Conservation (phyloP, 2,329 filamentous ascomycete species). For the Aspergillus calidoustus region DNA sequence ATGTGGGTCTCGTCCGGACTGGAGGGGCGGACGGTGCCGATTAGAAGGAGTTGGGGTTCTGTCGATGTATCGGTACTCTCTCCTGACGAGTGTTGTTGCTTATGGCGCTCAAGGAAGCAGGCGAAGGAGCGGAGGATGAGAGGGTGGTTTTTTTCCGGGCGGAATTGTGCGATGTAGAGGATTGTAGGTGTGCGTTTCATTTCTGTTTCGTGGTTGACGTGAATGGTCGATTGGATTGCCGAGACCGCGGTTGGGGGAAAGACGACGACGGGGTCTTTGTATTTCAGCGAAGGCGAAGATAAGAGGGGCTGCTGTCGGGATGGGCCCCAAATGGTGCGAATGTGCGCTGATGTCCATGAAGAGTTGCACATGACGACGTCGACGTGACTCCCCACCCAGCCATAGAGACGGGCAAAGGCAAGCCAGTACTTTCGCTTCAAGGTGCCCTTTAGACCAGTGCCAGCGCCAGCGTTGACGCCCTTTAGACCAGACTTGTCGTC, state of each 20-base stretch:
- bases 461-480: conserved; percentile 83
- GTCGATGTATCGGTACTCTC: conserved; percentile 41
- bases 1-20: conserved; percentile 63
- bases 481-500: conserved; percentile 66
- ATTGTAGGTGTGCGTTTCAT: conserved; percentile 71
- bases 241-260: conserved; percentile 92
- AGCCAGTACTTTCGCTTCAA: conserved; percentile 86
- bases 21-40: conserved; percentile 85
- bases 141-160: conserved; percentile 94
- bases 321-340: conserved; percentile 77
- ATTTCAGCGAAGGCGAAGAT: conserved; percentile 38
- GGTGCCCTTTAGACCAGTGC: conserved; percentile 70
- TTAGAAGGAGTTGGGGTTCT: conserved; percentile 67
- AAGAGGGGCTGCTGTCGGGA: conserved; percentile 29
- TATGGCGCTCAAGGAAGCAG: conserved; percentile 59
- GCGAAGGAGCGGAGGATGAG: conserved; percentile 86
- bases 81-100: background rate
- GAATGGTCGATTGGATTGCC: conserved; percentile 76
- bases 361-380: conserved; percentile 99
- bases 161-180: conserved; percentile 95
- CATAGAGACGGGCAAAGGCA: conserved; percentile 80
- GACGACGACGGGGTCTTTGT: conserved; percentile 65
- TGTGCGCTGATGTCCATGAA: conserved; percentile 86
- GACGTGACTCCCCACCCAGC: conserved; percentile 77
- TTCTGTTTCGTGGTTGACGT: conserved; percentile 72